Conservation (phyloP, 2,329 filamentous ascomycete genomes). For the Aureobasidium uvarum region DNA sequence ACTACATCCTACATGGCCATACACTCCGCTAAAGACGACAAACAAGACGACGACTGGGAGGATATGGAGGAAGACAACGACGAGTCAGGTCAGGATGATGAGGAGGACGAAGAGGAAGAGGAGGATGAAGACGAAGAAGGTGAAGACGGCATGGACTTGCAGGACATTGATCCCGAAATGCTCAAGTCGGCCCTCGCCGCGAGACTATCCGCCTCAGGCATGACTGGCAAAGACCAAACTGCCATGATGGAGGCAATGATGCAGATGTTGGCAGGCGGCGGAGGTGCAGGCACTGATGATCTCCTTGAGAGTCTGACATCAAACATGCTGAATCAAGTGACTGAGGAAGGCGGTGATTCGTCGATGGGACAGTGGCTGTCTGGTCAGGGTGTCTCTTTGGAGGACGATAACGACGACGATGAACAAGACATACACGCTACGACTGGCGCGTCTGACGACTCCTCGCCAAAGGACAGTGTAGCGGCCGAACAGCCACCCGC, state of each 20-base stretch:
- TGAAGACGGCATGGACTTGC: conserved; percentile 30
- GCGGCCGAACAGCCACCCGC: conserved; percentile 19
- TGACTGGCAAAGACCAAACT: conserved; percentile 44
- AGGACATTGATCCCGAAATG: conserved; percentile 41
- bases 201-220: conserved; percentile 35
- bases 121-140: conserved; percentile 29
- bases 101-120: conserved; percentile 30
- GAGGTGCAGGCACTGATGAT: conserved; percentile 42
- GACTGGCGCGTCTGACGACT: neutral
- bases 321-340: conserved; percentile 42
- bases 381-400: conserved; percentile 36
- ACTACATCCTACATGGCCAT: conserved; percentile 14
- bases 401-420: conserved; percentile 31
- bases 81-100: conserved; percentile 27
- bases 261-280: conserved; percentile 47
- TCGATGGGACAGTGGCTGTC: conserved; percentile 38
- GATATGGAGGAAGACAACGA: conserved; percentile 19
- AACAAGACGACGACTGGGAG: conserved; percentile 18
- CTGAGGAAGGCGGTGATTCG: conserved; percentile 33
- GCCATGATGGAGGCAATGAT: conserved; percentile 46
- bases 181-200: conserved; percentile 38
- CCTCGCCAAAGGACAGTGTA: conserved; percentile 21
- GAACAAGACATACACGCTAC: conserved; percentile 31
- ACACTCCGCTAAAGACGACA: conserved; percentile 20
- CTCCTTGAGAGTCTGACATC: conserved; percentile 45